Evolutionary conservation across 768 basidiomycete genomes (phyloP).

Genomic region (Russula dissimulans): DNA sequence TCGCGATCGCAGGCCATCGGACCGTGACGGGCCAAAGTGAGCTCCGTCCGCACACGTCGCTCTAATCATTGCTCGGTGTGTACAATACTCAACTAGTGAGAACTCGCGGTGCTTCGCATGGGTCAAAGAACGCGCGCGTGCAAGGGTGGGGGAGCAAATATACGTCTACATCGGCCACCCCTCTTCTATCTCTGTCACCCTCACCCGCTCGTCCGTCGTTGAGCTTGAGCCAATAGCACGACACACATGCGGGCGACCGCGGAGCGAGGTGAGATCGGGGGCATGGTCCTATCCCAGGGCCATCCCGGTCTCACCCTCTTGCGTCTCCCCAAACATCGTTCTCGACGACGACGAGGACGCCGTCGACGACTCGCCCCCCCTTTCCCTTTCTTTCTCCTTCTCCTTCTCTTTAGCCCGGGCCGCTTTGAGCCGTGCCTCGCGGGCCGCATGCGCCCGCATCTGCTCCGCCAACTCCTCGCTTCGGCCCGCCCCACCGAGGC

Average conservation of each 20-base stretch:
- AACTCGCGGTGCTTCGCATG: too few species aligned
- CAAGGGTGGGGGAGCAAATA: too few species aligned
- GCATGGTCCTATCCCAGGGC: not conserved
- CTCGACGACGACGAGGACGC: not conserved
- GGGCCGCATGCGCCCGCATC: slow-evolving; percentile 14
- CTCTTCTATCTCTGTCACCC: too few species aligned
- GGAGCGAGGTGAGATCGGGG: not conserved
- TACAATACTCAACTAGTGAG: too few species aligned
- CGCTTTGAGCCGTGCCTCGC: slow-evolving; percentile 6
- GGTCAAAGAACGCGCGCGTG: too few species aligned
- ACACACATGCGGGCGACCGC: not conserved
- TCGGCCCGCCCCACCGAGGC: not conserved
- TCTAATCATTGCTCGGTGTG: too few species aligned
- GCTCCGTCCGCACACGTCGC: too few species aligned
- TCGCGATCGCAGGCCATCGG: too few species aligned
- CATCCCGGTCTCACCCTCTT: slow-evolving; percentile 9
- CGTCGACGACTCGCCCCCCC: not conserved
- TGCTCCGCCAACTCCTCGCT: slow-evolving; percentile 14
- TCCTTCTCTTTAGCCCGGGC: slow-evolving; percentile 5
- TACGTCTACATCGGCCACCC: too few species aligned
- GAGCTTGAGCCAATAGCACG: not conserved
- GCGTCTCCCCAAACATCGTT: slow-evolving; percentile 4
- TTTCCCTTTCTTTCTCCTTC: slow-evolving; percentile 2
- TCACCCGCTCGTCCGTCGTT: too few species aligned
- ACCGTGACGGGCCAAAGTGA: too few species aligned